These are phyloP conservation scores for Colletotrichum horii DNA, from an alignment of 2,329 filamentous ascomycete species.

Conservation along the genomic window DNA sequence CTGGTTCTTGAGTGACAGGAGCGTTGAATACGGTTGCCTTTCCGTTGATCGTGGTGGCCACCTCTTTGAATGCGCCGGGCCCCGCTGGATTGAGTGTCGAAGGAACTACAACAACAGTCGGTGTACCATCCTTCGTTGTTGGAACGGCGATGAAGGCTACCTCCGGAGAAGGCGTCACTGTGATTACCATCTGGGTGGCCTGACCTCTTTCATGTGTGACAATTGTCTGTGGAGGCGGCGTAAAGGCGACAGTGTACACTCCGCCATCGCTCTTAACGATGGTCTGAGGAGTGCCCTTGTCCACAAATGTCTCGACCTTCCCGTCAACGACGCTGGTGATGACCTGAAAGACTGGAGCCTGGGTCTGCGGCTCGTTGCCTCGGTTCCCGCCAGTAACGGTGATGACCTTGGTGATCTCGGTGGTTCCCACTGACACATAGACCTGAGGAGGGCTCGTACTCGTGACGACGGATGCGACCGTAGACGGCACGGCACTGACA, in stretches of 20 bases:
- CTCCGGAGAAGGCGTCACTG: constrained; percentile 8
- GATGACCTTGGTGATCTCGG: constrained; percentile 25
- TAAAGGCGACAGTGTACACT: constrained; percentile 11
- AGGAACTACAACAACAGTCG: not conserved
- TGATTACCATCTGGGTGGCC: constrained; percentile 9
- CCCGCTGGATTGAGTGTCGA: not conserved
- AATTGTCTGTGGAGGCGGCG: not conserved
- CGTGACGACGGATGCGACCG: not conserved
- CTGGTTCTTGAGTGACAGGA: not conserved
- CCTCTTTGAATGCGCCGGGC: not conserved
- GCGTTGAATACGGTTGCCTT: not conserved
- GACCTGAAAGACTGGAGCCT: constrained; percentile 24
- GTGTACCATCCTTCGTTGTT: not conserved
- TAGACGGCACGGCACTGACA: not conserved
- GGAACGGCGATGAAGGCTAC: not conserved
- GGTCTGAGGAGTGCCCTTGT: constrained; percentile 10
- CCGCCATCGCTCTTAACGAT: constrained; percentile 10
- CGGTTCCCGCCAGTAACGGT: constrained; percentile 15
- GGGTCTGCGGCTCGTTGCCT: not conserved
- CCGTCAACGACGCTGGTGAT: constrained; percentile 26
- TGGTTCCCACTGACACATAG: constrained; percentile 22
- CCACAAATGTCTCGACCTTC: constrained; percentile 17
- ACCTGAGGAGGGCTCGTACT: not conserved
- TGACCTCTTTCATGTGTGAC: constrained; percentile 3
- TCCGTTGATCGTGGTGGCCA: not conserved